Conservation (phyloP, 2,329 filamentous ascomycete species). For the Verticillium tricorpus region DNA sequence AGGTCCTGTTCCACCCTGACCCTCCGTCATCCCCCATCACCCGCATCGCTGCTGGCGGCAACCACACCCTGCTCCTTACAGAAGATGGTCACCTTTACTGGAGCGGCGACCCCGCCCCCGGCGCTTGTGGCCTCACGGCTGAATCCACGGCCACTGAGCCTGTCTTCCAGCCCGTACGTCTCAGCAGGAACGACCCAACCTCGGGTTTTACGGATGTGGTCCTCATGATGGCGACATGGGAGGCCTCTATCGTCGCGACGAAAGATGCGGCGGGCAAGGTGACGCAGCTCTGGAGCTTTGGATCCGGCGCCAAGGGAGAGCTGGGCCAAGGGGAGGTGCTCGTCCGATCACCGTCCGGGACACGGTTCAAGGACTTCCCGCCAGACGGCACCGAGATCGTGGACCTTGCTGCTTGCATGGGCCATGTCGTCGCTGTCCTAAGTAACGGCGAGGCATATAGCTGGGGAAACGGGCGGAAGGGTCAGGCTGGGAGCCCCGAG, state of each 20-base stretch:
- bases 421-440: slow-evolving; percentile 71
- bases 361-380: slow-evolving; percentile 58
- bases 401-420: slow-evolving; percentile 68
- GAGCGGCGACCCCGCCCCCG: slow-evolving; percentile 54
- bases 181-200: slow-evolving; percentile 22
- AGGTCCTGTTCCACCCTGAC: slow-evolving; percentile 49
- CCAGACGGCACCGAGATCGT: slow-evolving; percentile 53
- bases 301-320: slow-evolving; percentile 66
- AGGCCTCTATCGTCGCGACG: slow-evolving; percentile 60
- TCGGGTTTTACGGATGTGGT: slow-evolving; percentile 21
- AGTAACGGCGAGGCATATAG: slow-evolving; percentile 75
- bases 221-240: slow-evolving; percentile 72
- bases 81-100: slow-evolving; percentile 55
- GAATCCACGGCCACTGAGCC: slow-evolving; percentile 22
- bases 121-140: slow-evolving; percentile 46
- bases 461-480: slow-evolving; percentile 85
- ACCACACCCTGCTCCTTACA: slow-evolving; percentile 77
- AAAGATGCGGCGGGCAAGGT: slow-evolving; percentile 36
- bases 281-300: slow-evolving; percentile 57
- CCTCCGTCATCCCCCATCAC: slow-evolving; percentile 29
- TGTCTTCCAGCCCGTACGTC: slow-evolving; percentile 33
- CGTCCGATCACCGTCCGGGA: slow-evolving; percentile 41
- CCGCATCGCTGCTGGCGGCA: slow-evolving; percentile 63
- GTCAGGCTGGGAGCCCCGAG: slow-evolving; percentile 65
- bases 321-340: slow-evolving; percentile 58